phyloP scores from a whole-genome alignment of 768 basidiomycete species.

The Podaxis mareebaensis region DNA sequence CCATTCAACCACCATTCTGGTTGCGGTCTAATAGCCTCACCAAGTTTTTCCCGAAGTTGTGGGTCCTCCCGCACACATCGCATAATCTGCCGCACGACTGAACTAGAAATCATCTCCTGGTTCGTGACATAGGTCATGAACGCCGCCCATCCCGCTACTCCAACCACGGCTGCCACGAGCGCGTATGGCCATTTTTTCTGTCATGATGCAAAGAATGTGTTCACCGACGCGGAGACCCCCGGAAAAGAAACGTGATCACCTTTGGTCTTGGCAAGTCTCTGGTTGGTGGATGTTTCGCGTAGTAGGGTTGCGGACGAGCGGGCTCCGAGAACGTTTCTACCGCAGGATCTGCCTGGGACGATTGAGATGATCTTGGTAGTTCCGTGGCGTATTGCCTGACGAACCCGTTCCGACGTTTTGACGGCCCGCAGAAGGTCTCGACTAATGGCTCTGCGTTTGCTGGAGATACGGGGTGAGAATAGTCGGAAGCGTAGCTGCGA shows the following conservation, averaged over 20 bases:
- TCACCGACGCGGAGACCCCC: neutral
- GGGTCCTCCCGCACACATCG: conserved; percentile 55
- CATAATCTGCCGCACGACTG: conserved; percentile 68
- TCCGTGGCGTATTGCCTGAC: conserved; percentile 19
- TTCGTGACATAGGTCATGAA: conserved; percentile 75
- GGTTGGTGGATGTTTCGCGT: conserved; percentile 20
- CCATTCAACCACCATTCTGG: conserved; percentile 78
- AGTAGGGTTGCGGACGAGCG: conserved; percentile 14
- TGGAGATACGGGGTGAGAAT: neutral
- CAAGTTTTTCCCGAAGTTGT: conserved; percentile 53
- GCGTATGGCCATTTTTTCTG: conserved; percentile 62
- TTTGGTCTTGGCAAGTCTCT: conserved; percentile 37
- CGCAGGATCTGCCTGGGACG: conserved; percentile 24
- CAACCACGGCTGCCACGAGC: conserved; percentile 48
- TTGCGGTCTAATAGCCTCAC: conserved; percentile 64
- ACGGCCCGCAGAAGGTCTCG: conserved; percentile 14
- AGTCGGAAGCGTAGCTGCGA: conserved; percentile 4
- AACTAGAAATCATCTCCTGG: conserved; percentile 76
- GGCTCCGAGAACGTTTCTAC: conserved; percentile 21
- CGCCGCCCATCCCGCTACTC: conserved; percentile 62
- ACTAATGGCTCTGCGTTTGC: conserved; percentile 3
- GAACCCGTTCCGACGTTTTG: neutral
- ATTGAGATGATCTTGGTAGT: neutral
- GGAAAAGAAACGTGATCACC: conserved; percentile 22
- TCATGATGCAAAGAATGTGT: neutral